Conservation (phyloP, 139 green algal genomes). For the Diplosphaera chodatii region DNA sequence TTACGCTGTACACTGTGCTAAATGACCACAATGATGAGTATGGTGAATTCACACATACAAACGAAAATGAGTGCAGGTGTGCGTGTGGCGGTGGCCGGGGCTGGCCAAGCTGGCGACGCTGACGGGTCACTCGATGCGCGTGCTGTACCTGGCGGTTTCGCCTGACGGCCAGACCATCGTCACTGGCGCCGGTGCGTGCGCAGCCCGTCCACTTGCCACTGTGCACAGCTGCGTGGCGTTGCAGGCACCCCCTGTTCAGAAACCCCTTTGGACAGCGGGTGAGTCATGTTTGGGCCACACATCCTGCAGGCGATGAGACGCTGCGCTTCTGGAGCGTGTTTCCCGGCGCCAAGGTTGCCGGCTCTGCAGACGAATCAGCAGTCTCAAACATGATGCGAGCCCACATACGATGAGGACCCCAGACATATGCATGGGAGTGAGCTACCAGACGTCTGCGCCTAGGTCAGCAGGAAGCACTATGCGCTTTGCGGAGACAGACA, state of each 20-base stretch:
- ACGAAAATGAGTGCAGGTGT: slow-evolving; percentile 44
- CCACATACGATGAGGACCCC: slow-evolving; percentile 62
- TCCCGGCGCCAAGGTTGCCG: slow-evolving; percentile 48
- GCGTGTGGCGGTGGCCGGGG: slow-evolving; percentile 83
- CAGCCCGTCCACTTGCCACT: too few relatives aligned
- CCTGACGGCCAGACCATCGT: slow-evolving; percentile 97
- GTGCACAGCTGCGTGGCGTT: too few relatives aligned
- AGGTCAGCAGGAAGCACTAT: too few relatives aligned
- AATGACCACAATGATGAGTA: too few relatives aligned
- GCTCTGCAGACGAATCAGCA: slow-evolving; percentile 18
- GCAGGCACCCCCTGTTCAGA: too few relatives aligned
- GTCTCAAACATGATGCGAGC: slow-evolving; percentile 54
- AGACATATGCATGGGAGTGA: too few relatives aligned
- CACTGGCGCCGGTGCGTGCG: slow-evolving; percentile 65
- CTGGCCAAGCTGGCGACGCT: slow-evolving; percentile 90
- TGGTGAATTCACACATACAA: too few relatives aligned
- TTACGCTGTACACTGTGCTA: too few relatives aligned
- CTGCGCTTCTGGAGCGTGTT: slow-evolving; percentile 96
- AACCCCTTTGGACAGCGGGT: too few relatives aligned
- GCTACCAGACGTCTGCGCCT: too few relatives aligned
- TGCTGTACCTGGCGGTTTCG: slow-evolving; percentile 91
- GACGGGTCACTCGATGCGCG: slow-evolving; percentile 86
- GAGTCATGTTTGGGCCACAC: too few relatives aligned
- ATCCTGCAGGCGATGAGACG: slow-evolving; percentile 81
- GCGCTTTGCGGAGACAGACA: too few relatives aligned